phyloP scores from a whole-genome alignment of 441 rosid species.

The Capsella rubella region DNA sequence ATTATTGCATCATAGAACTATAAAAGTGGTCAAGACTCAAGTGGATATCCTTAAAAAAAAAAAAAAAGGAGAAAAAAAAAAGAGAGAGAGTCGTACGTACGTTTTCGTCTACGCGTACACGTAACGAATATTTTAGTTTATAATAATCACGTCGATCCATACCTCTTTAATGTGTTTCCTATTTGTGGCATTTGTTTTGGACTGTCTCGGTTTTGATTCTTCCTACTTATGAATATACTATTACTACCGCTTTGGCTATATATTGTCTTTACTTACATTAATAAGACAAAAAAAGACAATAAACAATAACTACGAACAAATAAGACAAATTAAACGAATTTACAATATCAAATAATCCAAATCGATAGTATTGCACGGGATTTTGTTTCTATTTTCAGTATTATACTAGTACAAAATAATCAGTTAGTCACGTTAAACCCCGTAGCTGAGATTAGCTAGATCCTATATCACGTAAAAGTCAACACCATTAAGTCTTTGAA shows the following conservation, averaged over 20 bases:
- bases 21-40: slow-evolving; percentile 18
- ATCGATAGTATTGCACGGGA: background rate
- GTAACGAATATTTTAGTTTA: background rate
- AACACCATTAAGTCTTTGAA: slow-evolving; percentile 7
- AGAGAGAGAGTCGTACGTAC: background rate
- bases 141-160: background rate
- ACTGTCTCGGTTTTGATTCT: slow-evolving; percentile 6
- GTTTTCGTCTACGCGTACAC: slow-evolving; percentile 15
- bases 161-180: slow-evolving; percentile 11
- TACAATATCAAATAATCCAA: background rate
- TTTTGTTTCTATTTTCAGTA: background rate
- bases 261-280: background rate
- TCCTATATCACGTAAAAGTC: slow-evolving; percentile 3
- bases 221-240: slow-evolving; percentile 8
- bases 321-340: background rate
- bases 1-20: background rate
- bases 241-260: slow-evolving; percentile 2
- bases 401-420: no score
- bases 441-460: slow-evolving; percentile 7
- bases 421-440: background rate
- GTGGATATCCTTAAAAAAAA: background rate
- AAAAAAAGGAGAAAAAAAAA: background rate
- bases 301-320: background rate
- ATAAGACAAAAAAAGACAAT: no score
- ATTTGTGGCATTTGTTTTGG: slow-evolving; percentile 7